Evolutionary conservation across 805 yeast genomes (phyloP), one percentile per base, ranked within the genome.

Genomic region (Metschnikowia lachancei): DNA sequence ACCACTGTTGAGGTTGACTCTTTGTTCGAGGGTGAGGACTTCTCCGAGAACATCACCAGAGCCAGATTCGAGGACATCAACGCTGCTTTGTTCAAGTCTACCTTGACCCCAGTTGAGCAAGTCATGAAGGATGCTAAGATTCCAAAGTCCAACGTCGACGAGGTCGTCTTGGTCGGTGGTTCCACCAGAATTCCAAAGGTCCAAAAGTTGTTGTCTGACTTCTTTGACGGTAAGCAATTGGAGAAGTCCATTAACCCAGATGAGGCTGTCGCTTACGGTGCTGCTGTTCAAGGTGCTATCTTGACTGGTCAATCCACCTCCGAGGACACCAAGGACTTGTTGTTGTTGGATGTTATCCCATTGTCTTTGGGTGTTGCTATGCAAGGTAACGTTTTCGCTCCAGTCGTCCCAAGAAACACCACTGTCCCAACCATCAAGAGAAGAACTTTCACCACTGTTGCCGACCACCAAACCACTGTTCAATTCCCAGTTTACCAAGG

Each of bases 241-340:
- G 88, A 96, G 58, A 92, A 91, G 81, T 92, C 96, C 63, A 92
- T 92, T 65, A 92, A 92, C 78, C 98, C 99, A 54, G 99, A 92
- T 76, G 99, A 92, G 79, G 99, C 99, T 68, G 98, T 92, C 64
- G 99, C 98, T 36, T 92, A 84, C 63, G 99, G 99, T 81, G 98
- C 98, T 52, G 97, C 99, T 54, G 97, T 92, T 54, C 99, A 92
- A 78, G 98, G 96, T 48, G 98, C 76, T 58, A 71, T 72, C 67
- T 70, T 72, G 62, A 71, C 76, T 56, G 76, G 76, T 59, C 76
- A 72, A 64, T 69, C 74, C 53, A 72, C 76, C 49, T 68, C 73
- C 41, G 76, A 71, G 58, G 76, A 72, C 62, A 72, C 76, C 67
- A 71, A 72, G 65, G 76, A 72, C 66, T 70, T 72, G 63, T 72